These are phyloP conservation scores for Wakefieldia striispora DNA, from an alignment of 768 basidiomycete genomes.

Conservation along the genomic window DNA sequence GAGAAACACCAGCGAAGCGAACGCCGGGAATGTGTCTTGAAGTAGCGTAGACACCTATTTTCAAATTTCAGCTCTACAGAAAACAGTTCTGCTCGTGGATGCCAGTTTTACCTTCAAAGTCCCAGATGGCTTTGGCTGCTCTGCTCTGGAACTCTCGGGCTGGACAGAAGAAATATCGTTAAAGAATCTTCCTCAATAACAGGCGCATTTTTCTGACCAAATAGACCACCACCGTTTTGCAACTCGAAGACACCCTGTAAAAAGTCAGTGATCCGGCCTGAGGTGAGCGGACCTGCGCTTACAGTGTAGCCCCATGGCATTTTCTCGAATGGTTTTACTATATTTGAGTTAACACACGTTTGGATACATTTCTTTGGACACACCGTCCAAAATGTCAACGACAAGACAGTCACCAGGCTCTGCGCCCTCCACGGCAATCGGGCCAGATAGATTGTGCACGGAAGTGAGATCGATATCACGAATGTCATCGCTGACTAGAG, in stretches of 20 bases:
- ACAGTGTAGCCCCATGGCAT: conserved; percentile 85
- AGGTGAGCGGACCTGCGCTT: conserved; percentile 4
- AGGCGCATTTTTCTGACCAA: conserved; percentile 41
- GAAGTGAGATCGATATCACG: conserved; percentile 61
- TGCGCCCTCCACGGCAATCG: conserved; percentile 70
- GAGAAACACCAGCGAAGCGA: conserved; percentile 73
- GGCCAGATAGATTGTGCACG: conserved; percentile 75
- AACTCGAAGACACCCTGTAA: conserved; percentile 70
- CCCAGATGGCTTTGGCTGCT: conserved; percentile 81
- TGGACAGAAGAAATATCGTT: conserved; percentile 16
- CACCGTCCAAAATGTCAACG: conserved; percentile 77
- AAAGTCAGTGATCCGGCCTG: not conserved
- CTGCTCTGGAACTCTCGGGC: conserved; percentile 66
- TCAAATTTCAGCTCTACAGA: not conserved
- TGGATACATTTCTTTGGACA: not conserved
- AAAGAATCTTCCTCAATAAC: not conserved
- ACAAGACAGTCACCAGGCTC: conserved; percentile 79
- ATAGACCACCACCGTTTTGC: conserved; percentile 69
- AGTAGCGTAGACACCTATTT: conserved; percentile 61
- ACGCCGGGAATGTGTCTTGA: conserved; percentile 80
- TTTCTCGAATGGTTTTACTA: conserved; percentile 65
- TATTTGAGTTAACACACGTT: not conserved
- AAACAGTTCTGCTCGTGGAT: not conserved
- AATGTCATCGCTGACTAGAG: conserved; percentile 62
- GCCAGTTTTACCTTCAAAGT: conserved; percentile 52